A percentile compares a stretch with the other conserved stretches of the same genome.
phyloP scores from a whole-genome alignment of 352 stramenopile genomes.

The Pythium phragmiticola region DNA sequence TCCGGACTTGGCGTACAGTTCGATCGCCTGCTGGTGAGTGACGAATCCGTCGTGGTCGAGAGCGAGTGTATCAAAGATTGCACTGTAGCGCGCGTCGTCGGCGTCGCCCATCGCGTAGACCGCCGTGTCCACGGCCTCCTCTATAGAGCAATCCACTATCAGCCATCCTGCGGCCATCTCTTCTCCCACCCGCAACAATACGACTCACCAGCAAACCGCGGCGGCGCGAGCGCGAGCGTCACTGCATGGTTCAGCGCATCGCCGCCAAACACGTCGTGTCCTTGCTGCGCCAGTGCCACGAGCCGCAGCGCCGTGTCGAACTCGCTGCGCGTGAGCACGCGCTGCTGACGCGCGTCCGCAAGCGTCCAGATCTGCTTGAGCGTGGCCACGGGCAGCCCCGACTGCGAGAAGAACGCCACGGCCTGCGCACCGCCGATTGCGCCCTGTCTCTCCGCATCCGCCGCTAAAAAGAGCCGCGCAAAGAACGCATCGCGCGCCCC shows the following conservation, averaged over 20 bases:
- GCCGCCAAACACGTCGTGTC: conserved; percentile 19
- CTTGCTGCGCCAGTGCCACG: conserved; percentile 33
- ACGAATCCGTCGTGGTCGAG: conserved; percentile 15
- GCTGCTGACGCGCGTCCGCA: conserved; percentile 23
- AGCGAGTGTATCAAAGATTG: conserved; percentile 27
- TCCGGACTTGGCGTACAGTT: conserved; percentile 28
- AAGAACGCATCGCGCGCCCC: conserved; percentile 5
- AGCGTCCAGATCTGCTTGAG: conserved; percentile 39
- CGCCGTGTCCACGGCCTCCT: conserved; percentile 22
- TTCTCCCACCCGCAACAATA: not conserved
- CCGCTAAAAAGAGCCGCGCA: conserved; percentile 34
- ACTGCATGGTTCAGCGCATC: not conserved
- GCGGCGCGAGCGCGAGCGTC: conserved; percentile 13
- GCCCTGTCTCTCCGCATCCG: conserved; percentile 21
- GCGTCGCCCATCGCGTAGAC: conserved; percentile 20
- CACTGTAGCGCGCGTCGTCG: conserved; percentile 28
- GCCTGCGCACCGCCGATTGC: conserved; percentile 27
- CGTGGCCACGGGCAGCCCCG: conserved; percentile 28
- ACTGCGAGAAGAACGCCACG: conserved; percentile 31
- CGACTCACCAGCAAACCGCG: conserved; percentile 23
- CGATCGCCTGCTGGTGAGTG: conserved; percentile 16
- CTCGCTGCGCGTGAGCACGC: conserved; percentile 12
- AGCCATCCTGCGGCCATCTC: no score
- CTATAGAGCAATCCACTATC: conserved; percentile 5
- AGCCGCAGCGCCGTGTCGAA: conserved; percentile 33